Evolutionary conservation across 2,329 filamentous ascomycete genomes (phyloP).

Genomic region (Teratosphaeria pseudoeucalypti): DNA sequence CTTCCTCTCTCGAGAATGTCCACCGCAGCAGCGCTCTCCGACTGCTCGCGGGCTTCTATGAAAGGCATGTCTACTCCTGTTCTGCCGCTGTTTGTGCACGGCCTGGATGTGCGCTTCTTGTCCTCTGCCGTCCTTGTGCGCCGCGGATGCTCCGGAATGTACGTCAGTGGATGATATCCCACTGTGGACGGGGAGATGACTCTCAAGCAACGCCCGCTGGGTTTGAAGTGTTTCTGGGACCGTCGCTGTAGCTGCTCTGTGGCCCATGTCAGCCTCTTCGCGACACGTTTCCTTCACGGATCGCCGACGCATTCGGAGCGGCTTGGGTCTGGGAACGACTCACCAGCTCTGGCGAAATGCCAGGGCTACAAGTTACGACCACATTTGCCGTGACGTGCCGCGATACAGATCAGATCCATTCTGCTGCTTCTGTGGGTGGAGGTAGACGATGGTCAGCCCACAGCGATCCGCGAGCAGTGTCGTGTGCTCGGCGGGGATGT

Average conservation of each 20-base stretch:
- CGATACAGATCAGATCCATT: not conserved
- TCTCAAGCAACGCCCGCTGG: not conserved
- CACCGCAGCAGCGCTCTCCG: not conserved
- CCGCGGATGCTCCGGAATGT: not conserved
- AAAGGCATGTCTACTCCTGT: not conserved
- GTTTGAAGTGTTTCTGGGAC: not conserved
- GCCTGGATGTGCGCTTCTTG: not conserved
- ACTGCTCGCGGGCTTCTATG: not conserved
- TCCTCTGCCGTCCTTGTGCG: not conserved
- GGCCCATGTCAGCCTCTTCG: not conserved
- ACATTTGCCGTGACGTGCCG: not conserved
- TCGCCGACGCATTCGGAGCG: not conserved
- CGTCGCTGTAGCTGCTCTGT: not conserved
- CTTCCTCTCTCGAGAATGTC: not conserved
- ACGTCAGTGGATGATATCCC: not conserved
- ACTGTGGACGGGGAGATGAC: not conserved
- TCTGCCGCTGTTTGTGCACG: not conserved
- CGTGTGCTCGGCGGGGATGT: not conserved
- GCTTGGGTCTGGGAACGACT: not conserved
- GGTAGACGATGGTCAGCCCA: not conserved
- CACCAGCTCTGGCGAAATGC: not conserved
- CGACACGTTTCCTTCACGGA: not conserved
- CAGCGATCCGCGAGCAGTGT: not conserved
- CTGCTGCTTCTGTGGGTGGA: not conserved
- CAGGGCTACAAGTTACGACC: not conserved